Percentiles rank a stretch among this genome's conserved stretches.
Conservation (phyloP, 179 eudicot genomes). For the Carnegiea gigantea region DNA sequence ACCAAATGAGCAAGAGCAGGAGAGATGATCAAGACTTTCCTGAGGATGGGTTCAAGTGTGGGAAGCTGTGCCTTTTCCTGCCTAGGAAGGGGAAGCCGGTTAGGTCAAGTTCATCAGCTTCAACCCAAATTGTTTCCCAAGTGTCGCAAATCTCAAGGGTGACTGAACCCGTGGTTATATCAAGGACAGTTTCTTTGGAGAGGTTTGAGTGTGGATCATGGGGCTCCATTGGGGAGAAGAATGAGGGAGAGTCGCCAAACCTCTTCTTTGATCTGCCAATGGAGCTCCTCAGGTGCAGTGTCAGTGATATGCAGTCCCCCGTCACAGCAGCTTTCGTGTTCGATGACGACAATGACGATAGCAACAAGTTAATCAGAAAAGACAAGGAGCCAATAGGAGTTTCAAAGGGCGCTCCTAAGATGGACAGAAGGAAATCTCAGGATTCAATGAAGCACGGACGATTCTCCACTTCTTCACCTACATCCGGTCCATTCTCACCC, state of each 20-base stretch:
- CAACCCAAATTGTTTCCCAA: slow-evolving; percentile 14
- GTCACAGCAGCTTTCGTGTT: slow-evolving; percentile 74
- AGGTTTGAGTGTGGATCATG: slow-evolving; percentile 88
- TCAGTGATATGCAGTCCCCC: slow-evolving; percentile 67
- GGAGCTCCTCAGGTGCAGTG: slow-evolving; percentile 67
- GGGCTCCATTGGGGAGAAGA: slow-evolving; percentile 49
- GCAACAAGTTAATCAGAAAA: slow-evolving; percentile 10
- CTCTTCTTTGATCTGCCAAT: slow-evolving; percentile 74
- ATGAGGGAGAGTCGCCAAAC: slow-evolving; percentile 39
- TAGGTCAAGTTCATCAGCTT: slow-evolving; percentile 37
- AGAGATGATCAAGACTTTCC: slow-evolving; percentile 18
- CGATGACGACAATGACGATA: slow-evolving; percentile 33
- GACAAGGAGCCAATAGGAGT: slow-evolving; percentile 41
- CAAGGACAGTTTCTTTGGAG: slow-evolving; percentile 71
- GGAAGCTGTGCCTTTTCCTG: slow-evolving; percentile 69
- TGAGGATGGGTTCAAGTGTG: slow-evolving; percentile 72
- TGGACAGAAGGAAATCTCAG: too few relatives aligned
- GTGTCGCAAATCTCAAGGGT: slow-evolving; percentile 14
- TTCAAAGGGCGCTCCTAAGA: slow-evolving; percentile 17
- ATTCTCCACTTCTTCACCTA: too few relatives aligned
- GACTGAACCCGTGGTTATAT: slow-evolving; percentile 38
- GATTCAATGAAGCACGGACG: too few relatives aligned
- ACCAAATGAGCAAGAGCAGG: slow-evolving; percentile 16
- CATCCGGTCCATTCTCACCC: slow-evolving; percentile 32
- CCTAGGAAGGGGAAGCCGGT: slow-evolving; percentile 71